phyloP scores from a whole-genome alignment of 306 rosid genomes.

The Ormosia semicastrata region DNA sequence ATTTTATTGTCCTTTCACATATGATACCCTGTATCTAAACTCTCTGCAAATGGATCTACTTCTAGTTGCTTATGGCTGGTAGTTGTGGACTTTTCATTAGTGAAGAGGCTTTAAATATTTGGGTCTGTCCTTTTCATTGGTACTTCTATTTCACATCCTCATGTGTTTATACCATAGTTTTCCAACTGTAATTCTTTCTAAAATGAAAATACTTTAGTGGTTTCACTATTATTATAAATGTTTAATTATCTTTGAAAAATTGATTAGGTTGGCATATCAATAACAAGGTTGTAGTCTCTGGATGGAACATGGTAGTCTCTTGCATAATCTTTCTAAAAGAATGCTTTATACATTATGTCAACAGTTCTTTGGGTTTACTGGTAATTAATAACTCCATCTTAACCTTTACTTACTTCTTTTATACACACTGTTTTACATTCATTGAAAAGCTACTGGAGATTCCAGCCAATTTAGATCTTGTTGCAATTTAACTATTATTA shows the following conservation, averaged over 20 bases:
- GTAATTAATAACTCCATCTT: conserved; percentile 31
- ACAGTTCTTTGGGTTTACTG: conserved; percentile 69
- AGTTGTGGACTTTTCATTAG: conserved; percentile 74
- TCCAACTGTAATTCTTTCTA: neutral
- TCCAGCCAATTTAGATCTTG: neutral
- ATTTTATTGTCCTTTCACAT: neutral
- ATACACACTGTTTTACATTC: neutral
- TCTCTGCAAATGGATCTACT: conserved; percentile 68
- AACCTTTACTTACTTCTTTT: neutral
- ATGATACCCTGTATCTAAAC: neutral
- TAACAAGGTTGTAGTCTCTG: conserved; percentile 51
- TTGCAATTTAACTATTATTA: neutral
- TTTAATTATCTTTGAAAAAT: conserved; percentile 18
- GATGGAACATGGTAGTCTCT: conserved; percentile 68
- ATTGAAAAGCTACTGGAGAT: neutral
- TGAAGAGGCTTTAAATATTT: conserved; percentile 72
- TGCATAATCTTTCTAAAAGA: conserved; percentile 57
- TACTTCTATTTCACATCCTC: conserved; percentile 52
- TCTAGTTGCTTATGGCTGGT: conserved; percentile 80
- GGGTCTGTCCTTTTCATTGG: conserved; percentile 65
- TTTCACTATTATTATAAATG: neutral
- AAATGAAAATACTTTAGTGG: neutral
- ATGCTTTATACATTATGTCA: conserved; percentile 51
- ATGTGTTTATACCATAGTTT: conserved; percentile 5
- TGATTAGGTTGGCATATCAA: conserved; percentile 61